Evolutionary conservation across 2,329 filamentous ascomycete genomes (phyloP).

Genomic region (Phialophora tarda): DNA sequence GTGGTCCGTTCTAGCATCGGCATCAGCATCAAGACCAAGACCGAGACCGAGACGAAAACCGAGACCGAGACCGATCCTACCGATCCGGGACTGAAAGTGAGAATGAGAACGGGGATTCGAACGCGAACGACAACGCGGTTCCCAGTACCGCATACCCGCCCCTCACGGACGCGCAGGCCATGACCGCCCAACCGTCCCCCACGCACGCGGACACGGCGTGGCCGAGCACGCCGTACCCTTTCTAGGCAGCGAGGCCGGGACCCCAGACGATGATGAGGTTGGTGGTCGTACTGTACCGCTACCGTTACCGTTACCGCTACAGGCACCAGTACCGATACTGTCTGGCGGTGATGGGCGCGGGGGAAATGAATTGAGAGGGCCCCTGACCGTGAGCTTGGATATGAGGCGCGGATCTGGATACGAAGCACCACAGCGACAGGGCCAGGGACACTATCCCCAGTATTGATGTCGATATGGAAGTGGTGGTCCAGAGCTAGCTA

Average conservation of each 20-base stretch:
- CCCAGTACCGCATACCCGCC: background rate
- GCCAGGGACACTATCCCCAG: background rate
- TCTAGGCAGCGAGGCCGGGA: slow-evolving; percentile 7
- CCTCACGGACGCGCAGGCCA: background rate
- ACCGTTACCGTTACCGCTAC: too few species aligned
- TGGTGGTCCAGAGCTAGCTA: too few species aligned
- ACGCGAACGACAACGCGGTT: background rate
- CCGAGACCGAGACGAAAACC: too few species aligned
- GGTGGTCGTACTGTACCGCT: too few species aligned
- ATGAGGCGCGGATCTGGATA: background rate
- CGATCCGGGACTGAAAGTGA: background rate
- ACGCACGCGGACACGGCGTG: slow-evolving; percentile 14
- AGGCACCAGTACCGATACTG: too few species aligned
- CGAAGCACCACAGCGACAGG: background rate
- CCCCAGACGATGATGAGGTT: background rate
- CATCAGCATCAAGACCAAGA: too few species aligned
- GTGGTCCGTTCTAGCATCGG: background rate
- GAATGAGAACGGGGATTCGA: background rate
- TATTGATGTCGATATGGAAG: background rate
- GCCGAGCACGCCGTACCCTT: slow-evolving; percentile 24
- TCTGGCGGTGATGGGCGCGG: background rate
- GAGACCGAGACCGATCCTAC: too few species aligned
- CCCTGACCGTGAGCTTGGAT: background rate
- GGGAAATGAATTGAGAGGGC: background rate
- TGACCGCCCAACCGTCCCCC: background rate